A percentile compares a stretch with the other conserved stretches of the same genome.
Evolutionary conservation across 2,329 filamentous ascomycete species (phyloP).

Genomic region (Paecilomyces formosus): DNA sequence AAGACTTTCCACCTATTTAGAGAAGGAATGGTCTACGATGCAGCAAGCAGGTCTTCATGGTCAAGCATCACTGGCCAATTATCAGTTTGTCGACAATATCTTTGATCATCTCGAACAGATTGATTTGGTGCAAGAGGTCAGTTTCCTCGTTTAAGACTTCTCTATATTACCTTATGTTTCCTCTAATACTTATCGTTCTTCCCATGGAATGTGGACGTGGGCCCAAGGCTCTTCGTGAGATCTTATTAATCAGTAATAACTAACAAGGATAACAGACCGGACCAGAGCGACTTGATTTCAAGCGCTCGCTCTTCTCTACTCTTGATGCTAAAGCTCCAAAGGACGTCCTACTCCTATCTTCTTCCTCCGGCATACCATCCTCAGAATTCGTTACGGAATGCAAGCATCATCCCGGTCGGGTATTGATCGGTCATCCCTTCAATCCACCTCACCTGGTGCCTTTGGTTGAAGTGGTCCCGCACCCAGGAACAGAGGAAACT

Average conservation of each 20-base stretch:
- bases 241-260: no score
- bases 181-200: no score
- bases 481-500: conserved; percentile 18
- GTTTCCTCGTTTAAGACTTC: background rate
- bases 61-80: background rate
- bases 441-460: conserved; percentile 44
- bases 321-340: background rate
- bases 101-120: background rate
- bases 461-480: conserved; percentile 40
- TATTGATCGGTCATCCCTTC: conserved; percentile 41
- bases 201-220: no score
- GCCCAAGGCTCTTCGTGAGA: no score
- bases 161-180: background rate
- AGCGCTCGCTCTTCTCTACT: background rate
- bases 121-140: background rate
- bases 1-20: background rate
- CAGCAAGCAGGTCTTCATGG: background rate
- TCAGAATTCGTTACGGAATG: background rate
- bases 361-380: background rate
- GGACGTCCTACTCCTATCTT: background rate
- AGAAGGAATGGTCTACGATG: background rate
- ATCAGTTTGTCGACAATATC: background rate
- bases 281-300: background rate
- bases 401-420: conserved; percentile 19
- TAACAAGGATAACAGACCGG: background rate